These are phyloP conservation scores for Syzygium oleosum DNA, from an alignment of 345 rosid species.

Conservation along the genomic window DNA sequence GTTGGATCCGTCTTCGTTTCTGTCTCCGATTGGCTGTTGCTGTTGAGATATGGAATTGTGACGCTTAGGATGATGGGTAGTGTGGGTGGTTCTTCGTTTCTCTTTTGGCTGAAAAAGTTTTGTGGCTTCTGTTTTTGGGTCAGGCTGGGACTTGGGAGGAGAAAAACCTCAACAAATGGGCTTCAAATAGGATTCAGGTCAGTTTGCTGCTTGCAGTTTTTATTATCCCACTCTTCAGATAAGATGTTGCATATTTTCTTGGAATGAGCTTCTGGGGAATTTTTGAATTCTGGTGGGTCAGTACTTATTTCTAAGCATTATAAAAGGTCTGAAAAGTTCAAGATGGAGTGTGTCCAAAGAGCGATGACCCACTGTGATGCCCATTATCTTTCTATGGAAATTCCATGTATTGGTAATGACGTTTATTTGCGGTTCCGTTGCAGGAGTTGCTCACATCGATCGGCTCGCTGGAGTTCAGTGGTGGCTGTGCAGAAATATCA, in stretches of 20 bases:
- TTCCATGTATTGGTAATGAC: neutral
- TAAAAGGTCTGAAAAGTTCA: neutral
- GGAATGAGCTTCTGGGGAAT: neutral
- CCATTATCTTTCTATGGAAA: neutral
- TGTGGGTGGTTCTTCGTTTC: neutral
- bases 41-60: neutral
- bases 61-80: neutral
- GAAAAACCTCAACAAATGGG: slow-evolving; percentile 83
- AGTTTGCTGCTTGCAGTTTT: neutral
- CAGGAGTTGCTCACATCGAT: slow-evolving; percentile 72
- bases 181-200: slow-evolving; percentile 71
- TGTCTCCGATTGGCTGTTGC: neutral
- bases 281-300: neutral
- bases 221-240: neutral
- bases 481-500: slow-evolving; percentile 61
- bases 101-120: neutral
- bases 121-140: neutral
- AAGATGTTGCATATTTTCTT: neutral
- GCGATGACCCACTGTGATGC: neutral
- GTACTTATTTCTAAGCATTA: neutral
- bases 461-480: slow-evolving; percentile 56
- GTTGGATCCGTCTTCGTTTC: neutral
- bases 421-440: neutral
- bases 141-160: slow-evolving; percentile 99
- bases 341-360: neutral